Percentiles rank a stretch among this genome's conserved stretches.
Evolutionary conservation across 805 yeast genomes (phyloP).

Genomic region (Candida morakotiae): DNA sequence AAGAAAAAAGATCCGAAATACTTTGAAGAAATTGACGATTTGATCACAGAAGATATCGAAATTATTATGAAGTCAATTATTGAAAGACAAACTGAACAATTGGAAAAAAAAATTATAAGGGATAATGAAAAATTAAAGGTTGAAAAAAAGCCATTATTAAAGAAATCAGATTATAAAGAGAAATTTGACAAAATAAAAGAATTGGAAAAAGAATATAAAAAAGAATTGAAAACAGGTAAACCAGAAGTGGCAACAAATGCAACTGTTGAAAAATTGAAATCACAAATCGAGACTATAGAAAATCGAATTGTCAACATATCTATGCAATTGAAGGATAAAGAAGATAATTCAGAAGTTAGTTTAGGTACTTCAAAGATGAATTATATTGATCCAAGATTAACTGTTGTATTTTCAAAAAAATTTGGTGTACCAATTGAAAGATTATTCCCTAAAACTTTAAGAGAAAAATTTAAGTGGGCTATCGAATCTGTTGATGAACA

Average conservation of each 20-base stretch:
- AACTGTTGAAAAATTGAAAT: slow-evolving; percentile 66
- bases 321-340: slow-evolving; percentile 83
- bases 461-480: slow-evolving; percentile 96
- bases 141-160: slow-evolving; percentile 51
- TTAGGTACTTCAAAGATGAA: slow-evolving; percentile 90
- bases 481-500: slow-evolving; percentile 82
- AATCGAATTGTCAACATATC: slow-evolving; percentile 64
- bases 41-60: slow-evolving; percentile 61
- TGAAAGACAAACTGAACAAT: slow-evolving; percentile 63
- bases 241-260: slow-evolving; percentile 48
- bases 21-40: slow-evolving; percentile 64
- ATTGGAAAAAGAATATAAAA: slow-evolving; percentile 43
- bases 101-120: slow-evolving; percentile 59
- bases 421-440: slow-evolving; percentile 88
- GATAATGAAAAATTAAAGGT: slow-evolving; percentile 71
- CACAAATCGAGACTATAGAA: slow-evolving; percentile 69
- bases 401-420: slow-evolving; percentile 84
- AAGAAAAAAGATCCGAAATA: slow-evolving; percentile 50
- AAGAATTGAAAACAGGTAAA: slow-evolving; percentile 57
- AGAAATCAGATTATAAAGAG: slow-evolving; percentile 54
- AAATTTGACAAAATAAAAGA: slow-evolving; percentile 55
- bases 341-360: slow-evolving; percentile 91
- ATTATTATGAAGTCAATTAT: slow-evolving; percentile 56
- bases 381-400: slow-evolving; percentile 90
- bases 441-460: slow-evolving; percentile 81